Percentiles rank a stretch among this genome's conserved stretches.
These are phyloP conservation scores for Nepenthes gracilis DNA, from an alignment of 148 eudicot genomes.

Conservation along the genomic window DNA sequence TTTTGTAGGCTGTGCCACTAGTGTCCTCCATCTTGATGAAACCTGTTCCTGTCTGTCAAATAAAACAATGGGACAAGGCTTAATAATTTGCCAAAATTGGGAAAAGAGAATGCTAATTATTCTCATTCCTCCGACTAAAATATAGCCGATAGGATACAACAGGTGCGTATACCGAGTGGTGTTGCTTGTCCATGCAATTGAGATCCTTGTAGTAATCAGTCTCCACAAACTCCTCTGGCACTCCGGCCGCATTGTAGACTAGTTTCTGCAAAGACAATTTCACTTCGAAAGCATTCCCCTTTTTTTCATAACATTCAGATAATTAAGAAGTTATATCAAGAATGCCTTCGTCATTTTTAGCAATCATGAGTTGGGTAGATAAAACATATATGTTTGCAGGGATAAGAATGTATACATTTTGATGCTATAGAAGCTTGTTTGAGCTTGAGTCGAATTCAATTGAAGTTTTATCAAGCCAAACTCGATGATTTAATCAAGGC, in stretches of 20 bases:
- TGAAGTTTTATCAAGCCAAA: too few relatives aligned
- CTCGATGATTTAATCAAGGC: too few relatives aligned
- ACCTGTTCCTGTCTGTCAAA: constrained; percentile 76
- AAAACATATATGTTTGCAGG: too few relatives aligned
- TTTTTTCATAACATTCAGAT: too few relatives aligned
- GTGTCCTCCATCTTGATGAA: constrained; percentile 57
- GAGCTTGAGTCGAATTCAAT: too few relatives aligned
- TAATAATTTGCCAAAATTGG: background rate
- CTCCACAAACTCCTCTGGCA: constrained; percentile 74
- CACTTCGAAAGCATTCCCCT: too few relatives aligned
- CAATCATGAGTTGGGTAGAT: too few relatives aligned
- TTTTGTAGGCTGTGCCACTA: constrained; percentile 19
- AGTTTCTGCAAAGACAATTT: constrained; percentile 38
- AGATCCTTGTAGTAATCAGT: constrained; percentile 93
- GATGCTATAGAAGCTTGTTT: too few relatives aligned
- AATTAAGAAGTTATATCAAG: too few relatives aligned
- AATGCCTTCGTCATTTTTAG: too few relatives aligned
- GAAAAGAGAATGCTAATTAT: background rate
- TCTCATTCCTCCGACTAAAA: background rate
- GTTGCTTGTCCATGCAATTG: constrained; percentile 65
- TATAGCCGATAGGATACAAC: background rate
- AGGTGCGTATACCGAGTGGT: constrained; percentile 53
- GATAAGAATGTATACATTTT: too few relatives aligned
- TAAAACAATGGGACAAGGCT: background rate
- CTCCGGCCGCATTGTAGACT: constrained; percentile 29